Evolutionary conservation across 2,329 filamentous ascomycete species (phyloP), one percentile per base, ranked within the genome.

Genomic region (Endothia cerciana): DNA sequence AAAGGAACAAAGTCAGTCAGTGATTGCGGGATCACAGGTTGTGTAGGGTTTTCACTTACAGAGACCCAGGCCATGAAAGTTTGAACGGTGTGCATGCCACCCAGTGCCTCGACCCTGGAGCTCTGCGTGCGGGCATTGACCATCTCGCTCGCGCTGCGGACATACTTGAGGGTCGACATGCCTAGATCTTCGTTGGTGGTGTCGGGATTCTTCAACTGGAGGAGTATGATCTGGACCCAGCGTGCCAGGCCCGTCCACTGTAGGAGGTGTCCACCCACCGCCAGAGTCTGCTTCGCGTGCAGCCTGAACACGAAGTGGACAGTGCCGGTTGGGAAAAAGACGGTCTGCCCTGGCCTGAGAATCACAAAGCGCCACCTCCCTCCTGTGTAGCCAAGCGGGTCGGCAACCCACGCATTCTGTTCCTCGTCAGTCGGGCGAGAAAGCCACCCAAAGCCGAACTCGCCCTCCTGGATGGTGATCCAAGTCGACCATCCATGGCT

Each of bases 301-400:
- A 70, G 61, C 51, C 75, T 72, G 60, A 77, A 77, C 2, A 78
- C 75, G 61, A 74, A 74, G 68, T 78, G 75, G 55, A 78, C 73
- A 7, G 73, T 77, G 61, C 75, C 75, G 22, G 74, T 73, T 45
- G 69, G 65, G 64, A 78, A 77, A 62, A 74, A 77, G 13, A 78
- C 71, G 2, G 75, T 74, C 71, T 78, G 73, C 10, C 74, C 76
- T 1, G 74, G 74, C 60, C 72, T 71, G 19, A 78, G 72, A 8
- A 77, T 67, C 22, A 74, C 58, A 60, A 73, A 78, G 47, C 75
- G 70, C 76, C 74, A 77, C 40, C 67, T 67, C 22, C 73, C 74
- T 30, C 71, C 71, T 1, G 71, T 69, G 68, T 71, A 74, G 38
- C 55, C 57, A 7, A 70, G 60, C 5, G 72, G 73, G 15, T 72